Evolutionary conservation across 1,284 basidiomycete genomes (phyloP), one percentile per base, ranked within the genome.

Genomic region (Inonotus obliquus): DNA sequence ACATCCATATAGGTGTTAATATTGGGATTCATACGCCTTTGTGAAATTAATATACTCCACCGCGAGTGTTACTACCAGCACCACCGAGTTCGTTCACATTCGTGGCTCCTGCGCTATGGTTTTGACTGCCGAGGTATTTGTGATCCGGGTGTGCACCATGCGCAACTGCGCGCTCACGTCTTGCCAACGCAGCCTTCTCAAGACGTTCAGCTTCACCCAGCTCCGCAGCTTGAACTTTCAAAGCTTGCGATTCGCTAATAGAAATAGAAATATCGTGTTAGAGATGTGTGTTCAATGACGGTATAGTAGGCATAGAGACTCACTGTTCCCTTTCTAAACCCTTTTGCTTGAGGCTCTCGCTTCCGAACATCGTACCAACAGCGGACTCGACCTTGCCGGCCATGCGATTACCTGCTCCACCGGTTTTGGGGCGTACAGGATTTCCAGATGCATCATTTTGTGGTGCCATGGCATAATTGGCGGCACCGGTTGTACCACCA

Each of bases 121-220:
- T 53, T 1, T 61, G 58, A 6, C 62, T 52, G 13, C 62, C 62
- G 25, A 63, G 48, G 29, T 57, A 54, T 29, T 48, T 49, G 37
- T 60, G 53, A 19, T 63, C 51, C n/a, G 62, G 62, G 51, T 63
- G 62, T 13, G 62, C 62, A 77, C 81, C 81, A 65, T 81, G 78
- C 7, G 74, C 81, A 27, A 83, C 80, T 4, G 81, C 82, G 4
- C 81, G 76, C 65, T 83, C 79, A 23, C 81, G 77, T 39, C 77
- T 76, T 68, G 76, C 68, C 47, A 75, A 53, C 9, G 81, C 82
- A 67, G 82, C 80, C 1, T 71, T 71, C 70, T 84, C 82, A 11
- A 83, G 73, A 21, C 79, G 75, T 68, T 84, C 81, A 25, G 82
- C 82, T 68, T 82, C 80, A n/a, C 75, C 73, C 21, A 84, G 71